A percentile compares a stretch with the other conserved stretches of the same genome.
These are phyloP conservation scores for Eucalyptus sp. DNA, from an alignment of 345 rosid genomes.

Conservation along the genomic window DNA sequence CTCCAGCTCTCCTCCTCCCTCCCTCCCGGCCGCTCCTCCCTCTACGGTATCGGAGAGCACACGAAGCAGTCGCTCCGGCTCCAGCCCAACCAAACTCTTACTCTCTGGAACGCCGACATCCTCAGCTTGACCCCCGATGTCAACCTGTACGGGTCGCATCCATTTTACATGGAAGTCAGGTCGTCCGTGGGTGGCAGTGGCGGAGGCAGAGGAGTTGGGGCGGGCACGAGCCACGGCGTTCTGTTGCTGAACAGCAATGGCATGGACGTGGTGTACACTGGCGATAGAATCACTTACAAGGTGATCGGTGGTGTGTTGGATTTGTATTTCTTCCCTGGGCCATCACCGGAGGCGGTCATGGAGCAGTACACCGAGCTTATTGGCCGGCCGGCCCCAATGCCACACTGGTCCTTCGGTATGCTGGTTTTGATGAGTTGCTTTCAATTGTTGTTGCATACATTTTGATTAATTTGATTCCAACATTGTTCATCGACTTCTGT, in stretches of 20 bases:
- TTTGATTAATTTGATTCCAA: background rate
- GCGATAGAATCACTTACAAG: too few relatives aligned
- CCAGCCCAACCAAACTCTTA: conserved; percentile 14
- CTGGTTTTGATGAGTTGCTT: background rate
- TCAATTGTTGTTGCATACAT: background rate
- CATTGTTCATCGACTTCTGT: background rate
- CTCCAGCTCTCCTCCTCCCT: conserved; percentile 50
- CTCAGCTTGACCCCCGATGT: too few relatives aligned
- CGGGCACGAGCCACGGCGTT: conserved; percentile 54
- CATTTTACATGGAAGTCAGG: background rate
- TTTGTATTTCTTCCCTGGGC: background rate
- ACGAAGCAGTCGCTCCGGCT: conserved; percentile 44
- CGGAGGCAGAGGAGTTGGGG: background rate
- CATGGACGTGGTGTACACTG: too few relatives aligned
- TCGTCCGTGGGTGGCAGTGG: conserved; percentile 1
- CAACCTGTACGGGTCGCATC: too few relatives aligned
- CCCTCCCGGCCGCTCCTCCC: conserved; percentile 26
- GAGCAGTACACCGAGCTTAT: conserved; percentile 57
- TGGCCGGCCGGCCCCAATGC: conserved; percentile 70
- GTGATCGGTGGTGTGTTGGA: conserved; percentile 37
- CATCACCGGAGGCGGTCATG: background rate
- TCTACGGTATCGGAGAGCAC: conserved; percentile 76
- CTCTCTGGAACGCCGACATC: conserved; percentile 49
- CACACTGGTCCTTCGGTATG: conserved; percentile 69
- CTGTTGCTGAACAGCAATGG: conserved; percentile 56